A percentile compares a stretch with the other conserved stretches of the same genome.
Evolutionary conservation across 164 flowering plant genomes (phyloP).

Genomic region (Paratinospora sagittata): DNA sequence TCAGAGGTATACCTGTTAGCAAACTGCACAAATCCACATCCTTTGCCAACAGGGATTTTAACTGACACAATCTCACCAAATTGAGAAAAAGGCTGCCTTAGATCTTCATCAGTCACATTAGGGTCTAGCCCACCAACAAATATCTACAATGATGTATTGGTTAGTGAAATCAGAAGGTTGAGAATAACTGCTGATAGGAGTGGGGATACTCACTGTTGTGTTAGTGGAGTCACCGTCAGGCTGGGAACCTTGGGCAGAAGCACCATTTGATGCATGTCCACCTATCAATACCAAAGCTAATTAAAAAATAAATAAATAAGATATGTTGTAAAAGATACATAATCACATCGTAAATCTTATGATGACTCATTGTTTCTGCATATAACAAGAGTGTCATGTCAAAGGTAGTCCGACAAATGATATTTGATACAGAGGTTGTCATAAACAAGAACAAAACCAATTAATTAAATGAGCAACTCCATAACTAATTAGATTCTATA

Average conservation of each 20-base stretch:
- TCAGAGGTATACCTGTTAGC: conserved; percentile 55
- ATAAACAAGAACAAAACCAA: too few species aligned
- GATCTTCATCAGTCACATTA: conserved; percentile 77
- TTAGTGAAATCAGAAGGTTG: conserved; percentile 14
- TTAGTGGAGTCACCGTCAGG: conserved; percentile 63
- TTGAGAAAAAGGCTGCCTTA: conserved; percentile 74
- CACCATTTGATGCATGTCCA: conserved; percentile 62
- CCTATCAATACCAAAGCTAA: conserved; percentile 57
- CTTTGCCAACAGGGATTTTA: conserved; percentile 88
- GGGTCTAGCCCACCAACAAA: conserved; percentile 98
- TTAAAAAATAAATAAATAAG: conserved; percentile 9
- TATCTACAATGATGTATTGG: conserved; percentile 42
- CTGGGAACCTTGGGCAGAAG: conserved; percentile 39
- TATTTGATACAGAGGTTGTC: too few species aligned
- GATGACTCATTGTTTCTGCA: not conserved
- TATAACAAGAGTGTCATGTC: not conserved
- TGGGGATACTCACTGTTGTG: conserved; percentile 71
- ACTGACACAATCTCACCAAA: conserved; percentile 83
- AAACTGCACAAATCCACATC: conserved; percentile 96
- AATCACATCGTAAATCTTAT: not conserved
- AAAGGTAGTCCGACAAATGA: not conserved
- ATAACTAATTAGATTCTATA: not conserved
- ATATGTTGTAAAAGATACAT: not conserved
- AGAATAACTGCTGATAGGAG: conserved; percentile 1
- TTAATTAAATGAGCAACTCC: too few species aligned